Evolutionary conservation across 768 basidiomycete species (phyloP).

Genomic region (Dioszegia hungarica): DNA sequence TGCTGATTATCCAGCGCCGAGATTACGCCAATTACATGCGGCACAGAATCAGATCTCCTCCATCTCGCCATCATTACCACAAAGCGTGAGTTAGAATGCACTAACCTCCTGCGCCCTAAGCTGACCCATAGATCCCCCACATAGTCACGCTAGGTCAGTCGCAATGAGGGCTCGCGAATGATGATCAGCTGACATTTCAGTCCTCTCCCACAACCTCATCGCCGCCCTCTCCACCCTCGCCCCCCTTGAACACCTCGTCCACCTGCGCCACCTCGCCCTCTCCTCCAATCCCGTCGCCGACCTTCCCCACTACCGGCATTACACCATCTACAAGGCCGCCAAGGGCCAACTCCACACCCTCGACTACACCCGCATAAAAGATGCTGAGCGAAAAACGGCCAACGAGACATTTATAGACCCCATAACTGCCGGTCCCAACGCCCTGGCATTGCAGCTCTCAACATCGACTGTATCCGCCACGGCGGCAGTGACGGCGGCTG

Average conservation of each 20-base stretch:
- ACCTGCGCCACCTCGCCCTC: slow-evolving; percentile 45
- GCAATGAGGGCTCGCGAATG: neutral
- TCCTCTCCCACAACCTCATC: slow-evolving; percentile 46
- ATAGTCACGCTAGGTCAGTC: slow-evolving; percentile 46
- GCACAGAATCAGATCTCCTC: slow-evolving; percentile 46
- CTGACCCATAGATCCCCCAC: slow-evolving; percentile 46
- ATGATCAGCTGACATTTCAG: slow-evolving; percentile 17
- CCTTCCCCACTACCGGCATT: slow-evolving; percentile 46
- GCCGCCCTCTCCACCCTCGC: slow-evolving; percentile 44
- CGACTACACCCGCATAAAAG: slow-evolving; percentile 49
- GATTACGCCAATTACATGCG: slow-evolving; percentile 42
- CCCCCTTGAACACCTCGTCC: slow-evolving; percentile 42
- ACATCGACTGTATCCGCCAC: slow-evolving; percentile 28
- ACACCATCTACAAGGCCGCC: slow-evolving; percentile 49
- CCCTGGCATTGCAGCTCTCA: slow-evolving; percentile 42
- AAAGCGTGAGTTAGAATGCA: slow-evolving; percentile 26
- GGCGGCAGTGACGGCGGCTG: slow-evolving; percentile 14
- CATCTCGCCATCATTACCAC: slow-evolving; percentile 42
- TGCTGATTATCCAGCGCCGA: slow-evolving; percentile 26
- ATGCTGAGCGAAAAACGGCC: slow-evolving; percentile 37
- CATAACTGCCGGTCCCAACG: slow-evolving; percentile 39
- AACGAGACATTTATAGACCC: slow-evolving; percentile 37
- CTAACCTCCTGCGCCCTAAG: neutral
- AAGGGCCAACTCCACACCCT: slow-evolving; percentile 45
- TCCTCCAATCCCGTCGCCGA: slow-evolving; percentile 45